Evolutionary conservation across 768 basidiomycete species (phyloP).

Genomic region (Fomitopsis pulvina): DNA sequence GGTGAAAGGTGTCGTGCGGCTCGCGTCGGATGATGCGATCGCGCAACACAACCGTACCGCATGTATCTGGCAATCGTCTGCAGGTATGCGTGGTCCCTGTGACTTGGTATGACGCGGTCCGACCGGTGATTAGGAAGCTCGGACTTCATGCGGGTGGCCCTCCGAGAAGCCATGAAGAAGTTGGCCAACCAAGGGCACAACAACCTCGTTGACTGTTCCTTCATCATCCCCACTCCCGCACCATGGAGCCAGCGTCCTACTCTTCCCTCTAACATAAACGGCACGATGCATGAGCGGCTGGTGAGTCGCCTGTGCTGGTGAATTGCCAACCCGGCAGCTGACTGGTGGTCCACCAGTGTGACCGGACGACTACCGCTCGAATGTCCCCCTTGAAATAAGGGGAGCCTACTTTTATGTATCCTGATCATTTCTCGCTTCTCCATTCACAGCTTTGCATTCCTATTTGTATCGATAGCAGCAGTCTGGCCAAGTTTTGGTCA

Average conservation of each 20-base stretch:
- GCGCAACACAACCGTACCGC: slow-evolving; percentile 12
- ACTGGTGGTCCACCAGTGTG: too few species aligned
- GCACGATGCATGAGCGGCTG: too few species aligned
- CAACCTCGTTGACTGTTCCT: slow-evolving; percentile 8
- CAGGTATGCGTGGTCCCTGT: slow-evolving; percentile 1
- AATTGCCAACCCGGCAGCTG: too few species aligned
- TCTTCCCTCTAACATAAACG: too few species aligned
- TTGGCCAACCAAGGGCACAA: slow-evolving; percentile 5
- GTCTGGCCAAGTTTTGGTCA: too few species aligned
- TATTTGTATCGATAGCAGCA: too few species aligned
- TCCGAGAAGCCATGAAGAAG: slow-evolving; percentile 7
- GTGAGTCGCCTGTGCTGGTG: too few species aligned
- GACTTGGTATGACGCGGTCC: neutral
- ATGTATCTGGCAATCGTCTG: slow-evolving; percentile 14
- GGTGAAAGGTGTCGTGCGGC: slow-evolving; percentile 12
- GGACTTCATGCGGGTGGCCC: neutral
- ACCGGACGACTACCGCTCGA: too few species aligned
- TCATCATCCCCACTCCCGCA: slow-evolving; percentile 1
- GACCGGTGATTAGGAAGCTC: neutral
- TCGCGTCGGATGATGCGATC: slow-evolving; percentile 14
- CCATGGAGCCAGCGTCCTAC: neutral
- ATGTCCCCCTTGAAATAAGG: neutral
- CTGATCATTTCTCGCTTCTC: neutral
- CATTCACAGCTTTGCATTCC: neutral
- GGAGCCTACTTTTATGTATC: neutral